A percentile compares a stretch with the other conserved stretches of the same genome.
Conservation (phyloP, 1,284 basidiomycete genomes). For the Puccinia coronata region DNA sequence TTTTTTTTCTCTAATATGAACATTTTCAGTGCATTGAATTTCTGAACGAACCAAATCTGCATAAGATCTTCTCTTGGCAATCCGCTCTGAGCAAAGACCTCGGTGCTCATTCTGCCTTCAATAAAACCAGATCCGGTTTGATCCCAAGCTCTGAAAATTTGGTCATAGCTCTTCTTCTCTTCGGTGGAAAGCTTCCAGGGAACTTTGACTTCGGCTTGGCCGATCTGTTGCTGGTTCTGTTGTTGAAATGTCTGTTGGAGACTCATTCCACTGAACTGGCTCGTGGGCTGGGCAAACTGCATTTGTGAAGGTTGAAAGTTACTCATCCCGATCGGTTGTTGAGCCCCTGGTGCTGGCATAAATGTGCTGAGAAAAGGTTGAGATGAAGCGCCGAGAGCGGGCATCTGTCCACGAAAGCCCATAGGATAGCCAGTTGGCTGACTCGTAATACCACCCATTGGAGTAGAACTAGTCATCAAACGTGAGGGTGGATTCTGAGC, state of each 20-base stretch:
- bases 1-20: background rate
- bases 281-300: constrained; percentile 48
- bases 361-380: constrained; percentile 49
- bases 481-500: constrained; percentile 21
- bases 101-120: constrained; percentile 77
- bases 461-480: constrained; percentile 17
- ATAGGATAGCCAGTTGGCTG: constrained; percentile 49
- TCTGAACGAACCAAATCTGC: constrained; percentile 76
- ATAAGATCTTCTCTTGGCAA: constrained; percentile 85
- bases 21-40: background rate
- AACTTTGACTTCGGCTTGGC: constrained; percentile 72
- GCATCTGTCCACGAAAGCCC: constrained; percentile 42
- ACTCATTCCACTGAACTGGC: constrained; percentile 50
- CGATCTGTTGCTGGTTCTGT: constrained; percentile 72
- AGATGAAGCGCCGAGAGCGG: constrained; percentile 46
- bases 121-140: constrained; percentile 80
- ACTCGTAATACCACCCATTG: constrained; percentile 14
- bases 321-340: constrained; percentile 29
- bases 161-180: constrained; percentile 95
- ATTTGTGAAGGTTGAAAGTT: constrained; percentile 49
- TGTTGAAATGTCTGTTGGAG: constrained; percentile 65
- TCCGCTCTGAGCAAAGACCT: constrained; percentile 94
- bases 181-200: constrained; percentile 85
- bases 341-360: constrained; percentile 46
- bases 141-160: constrained; percentile 97